Base-by-base conservation (phyloP, 192 early-diverging fungal species). In the Gryganskiella cystojenkinii region DNA sequence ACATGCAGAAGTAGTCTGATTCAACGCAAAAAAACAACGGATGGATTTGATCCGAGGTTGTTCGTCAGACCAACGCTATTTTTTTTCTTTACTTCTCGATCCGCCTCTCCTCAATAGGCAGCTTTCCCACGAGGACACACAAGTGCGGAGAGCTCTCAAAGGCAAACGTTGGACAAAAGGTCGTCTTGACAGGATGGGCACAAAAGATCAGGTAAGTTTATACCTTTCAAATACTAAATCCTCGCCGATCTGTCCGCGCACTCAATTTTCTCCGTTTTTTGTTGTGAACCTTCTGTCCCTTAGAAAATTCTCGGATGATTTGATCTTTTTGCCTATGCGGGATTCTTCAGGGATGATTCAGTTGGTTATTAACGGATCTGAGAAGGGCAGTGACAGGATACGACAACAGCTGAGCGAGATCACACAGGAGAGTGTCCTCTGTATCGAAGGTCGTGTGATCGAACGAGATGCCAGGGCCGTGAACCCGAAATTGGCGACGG, bases 111-210 rank as follows among this genome's bases (percentile, higher is more conserved):
- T 37, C 27, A 31, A 34, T 59, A 74, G 71, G 70, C 33, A 45
- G 56, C 37, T 86, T 80, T 55, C 87, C 87, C 22, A 61, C 56
- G 28, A 69, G 92, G 54, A 93, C 93, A 13, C 95, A 96, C 76
- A 89, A 82, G n/a, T 93, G 92, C 61, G 93, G 93, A 15, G 86
- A 92, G n/a, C 67, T 96, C n/a, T 56, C 73, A 47, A 67, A 61
- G 34, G 33, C 50, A 20, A 82, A 93, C 68, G 80, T 87, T 40
- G 91, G 90, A 19, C 81, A 93, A 67, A 42, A 67, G 13, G 93
- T 95, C 27, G 84, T 86, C 7, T 74, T 96, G 17, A 88, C 85
- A 69, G 95, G 95, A 5, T 96, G 95, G 95, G 90, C 88, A 13
- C 89, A 85, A 67, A 67, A 65, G 37, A 69, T 89, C 25, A 85